These are phyloP conservation scores for Brassica nigra DNA, from an alignment of 345 rosid genomes.

Conservation along the genomic window DNA sequence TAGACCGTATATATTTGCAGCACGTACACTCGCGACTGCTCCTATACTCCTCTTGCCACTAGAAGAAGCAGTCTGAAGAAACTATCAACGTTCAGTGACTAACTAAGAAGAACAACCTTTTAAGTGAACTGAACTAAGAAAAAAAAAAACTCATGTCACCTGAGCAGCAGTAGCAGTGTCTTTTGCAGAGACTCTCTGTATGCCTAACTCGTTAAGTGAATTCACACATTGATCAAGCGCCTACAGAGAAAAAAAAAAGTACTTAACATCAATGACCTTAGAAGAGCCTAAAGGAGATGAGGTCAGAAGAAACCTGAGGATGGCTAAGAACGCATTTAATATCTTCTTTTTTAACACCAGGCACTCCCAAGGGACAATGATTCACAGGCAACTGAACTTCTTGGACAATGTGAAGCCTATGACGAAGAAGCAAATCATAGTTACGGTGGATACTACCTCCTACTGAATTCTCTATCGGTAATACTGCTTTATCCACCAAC, in stretches of 20 bases:
- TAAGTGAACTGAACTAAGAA: neutral
- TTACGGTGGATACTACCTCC: constrained; percentile 95
- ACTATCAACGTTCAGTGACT: neutral
- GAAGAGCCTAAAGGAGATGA: constrained; percentile 7
- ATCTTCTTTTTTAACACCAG: constrained; percentile 69
- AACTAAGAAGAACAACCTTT: too few species aligned
- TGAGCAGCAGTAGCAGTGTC: constrained; percentile 91
- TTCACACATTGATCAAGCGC: constrained; percentile 83
- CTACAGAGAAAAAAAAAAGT: constrained; percentile 42
- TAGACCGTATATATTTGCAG: constrained; percentile 87
- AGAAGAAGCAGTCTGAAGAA: constrained; percentile 60
- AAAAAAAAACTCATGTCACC: constrained; percentile 44
- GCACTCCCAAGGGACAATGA: constrained; percentile 83
- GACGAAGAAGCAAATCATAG: constrained; percentile 92
- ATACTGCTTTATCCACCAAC: constrained; percentile 90
- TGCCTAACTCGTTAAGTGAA: constrained; percentile 59
- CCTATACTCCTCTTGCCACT: constrained; percentile 48
- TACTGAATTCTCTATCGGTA: constrained; percentile 87
- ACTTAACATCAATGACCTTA: constrained; percentile 7
- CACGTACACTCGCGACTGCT: constrained; percentile 85
- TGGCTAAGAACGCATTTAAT: constrained; percentile 80
- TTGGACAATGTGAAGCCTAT: constrained; percentile 90
- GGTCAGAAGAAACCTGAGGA: constrained; percentile 61
- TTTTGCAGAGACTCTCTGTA: constrained; percentile 58
- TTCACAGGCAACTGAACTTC: constrained; percentile 79